Evolutionary conservation across 2,329 filamentous ascomycete genomes (phyloP).

Genomic region (Pleurostoma richardsiae): DNA sequence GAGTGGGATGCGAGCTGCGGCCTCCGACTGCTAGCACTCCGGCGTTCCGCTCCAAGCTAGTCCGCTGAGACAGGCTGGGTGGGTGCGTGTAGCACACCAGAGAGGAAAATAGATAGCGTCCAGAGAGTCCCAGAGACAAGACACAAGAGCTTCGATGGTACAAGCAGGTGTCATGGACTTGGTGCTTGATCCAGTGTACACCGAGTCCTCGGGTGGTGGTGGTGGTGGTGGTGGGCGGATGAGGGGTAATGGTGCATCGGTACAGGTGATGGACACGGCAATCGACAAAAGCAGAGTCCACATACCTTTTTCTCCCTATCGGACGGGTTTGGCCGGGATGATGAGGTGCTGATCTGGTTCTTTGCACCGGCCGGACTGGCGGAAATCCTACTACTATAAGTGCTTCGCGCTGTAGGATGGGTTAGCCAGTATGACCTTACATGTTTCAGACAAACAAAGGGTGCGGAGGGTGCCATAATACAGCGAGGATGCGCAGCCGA

Average conservation of each 20-base stretch:
- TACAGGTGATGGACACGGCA: constrained; percentile 1
- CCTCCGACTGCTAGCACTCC: constrained; percentile 2
- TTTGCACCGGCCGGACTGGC: neutral
- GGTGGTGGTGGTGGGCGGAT: neutral
- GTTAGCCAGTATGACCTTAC: neutral
- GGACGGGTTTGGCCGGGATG: neutral
- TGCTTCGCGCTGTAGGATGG: neutral
- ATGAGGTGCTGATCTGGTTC: neutral
- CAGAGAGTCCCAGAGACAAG: constrained; percentile 3
- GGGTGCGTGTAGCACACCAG: neutral
- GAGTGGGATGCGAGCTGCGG: neutral
- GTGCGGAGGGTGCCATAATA: neutral
- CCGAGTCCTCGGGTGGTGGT: constrained; percentile 9
- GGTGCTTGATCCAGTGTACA: constrained; percentile 1
- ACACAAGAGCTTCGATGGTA: constrained; percentile 4
- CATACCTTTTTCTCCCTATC: constrained; percentile 6
- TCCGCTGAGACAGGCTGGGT: neutral
- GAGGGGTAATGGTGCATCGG: constrained; percentile 4
- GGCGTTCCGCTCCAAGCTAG: constrained; percentile 2
- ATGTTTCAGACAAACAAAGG: neutral
- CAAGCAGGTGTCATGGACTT: constrained; percentile 1
- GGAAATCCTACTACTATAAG: neutral
- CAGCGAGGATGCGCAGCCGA: neutral
- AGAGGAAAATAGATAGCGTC: neutral
- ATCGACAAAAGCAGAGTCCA: constrained; percentile 1